Evolutionary conservation across 2,329 filamentous ascomycete genomes (phyloP), one percentile per base, ranked within the genome.

Genomic region (Alternaria consortialis): DNA sequence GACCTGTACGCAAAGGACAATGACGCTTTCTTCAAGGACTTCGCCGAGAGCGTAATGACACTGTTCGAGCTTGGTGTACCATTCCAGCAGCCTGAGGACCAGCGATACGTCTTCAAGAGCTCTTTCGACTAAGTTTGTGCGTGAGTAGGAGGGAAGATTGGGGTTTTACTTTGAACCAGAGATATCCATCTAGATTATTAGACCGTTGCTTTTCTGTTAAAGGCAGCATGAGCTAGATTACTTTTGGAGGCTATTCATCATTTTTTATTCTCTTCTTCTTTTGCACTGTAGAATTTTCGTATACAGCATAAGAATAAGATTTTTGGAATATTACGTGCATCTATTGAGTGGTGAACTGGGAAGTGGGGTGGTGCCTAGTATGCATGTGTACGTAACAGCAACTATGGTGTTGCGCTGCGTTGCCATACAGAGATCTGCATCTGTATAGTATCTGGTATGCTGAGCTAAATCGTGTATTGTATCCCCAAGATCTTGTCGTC

Each of bases 41-140:
- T 98, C 80, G 85, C 89, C 12, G 86, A 88, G 39, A 93, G 90
- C 53, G 84, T 94, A 58, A 82, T 87, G 71, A 94, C 90, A 84
- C 87, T 99, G 50, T 94, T 98, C 71, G 94, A 98, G 86, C 88
- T 97, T 13, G 94, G 94, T 73, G 94, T 98, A 61, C 94, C 94
- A 36, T 98, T 97, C 79, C 80, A 88, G 71, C 86, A 69, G 36
- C 72, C 74, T 3, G 80, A 83, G 75, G 80, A 82, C 36, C 75
- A 76, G 64, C 73, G 81, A 64, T 80, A 81, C 66, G 73, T 68
- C 43, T 83, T 84, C 67, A 83, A 82, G 81, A 80, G 80, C 71
- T 80, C 76, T 43, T 79, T 79, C 47, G 77, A 79, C 55, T 76
- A 77, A 60, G 40, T 31, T 32, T 46, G 40, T n/a, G 11, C 29